Evolutionary conservation across 2,329 filamentous ascomycete genomes (phyloP).

Genomic region (Arthrobotrys megalospora): DNA sequence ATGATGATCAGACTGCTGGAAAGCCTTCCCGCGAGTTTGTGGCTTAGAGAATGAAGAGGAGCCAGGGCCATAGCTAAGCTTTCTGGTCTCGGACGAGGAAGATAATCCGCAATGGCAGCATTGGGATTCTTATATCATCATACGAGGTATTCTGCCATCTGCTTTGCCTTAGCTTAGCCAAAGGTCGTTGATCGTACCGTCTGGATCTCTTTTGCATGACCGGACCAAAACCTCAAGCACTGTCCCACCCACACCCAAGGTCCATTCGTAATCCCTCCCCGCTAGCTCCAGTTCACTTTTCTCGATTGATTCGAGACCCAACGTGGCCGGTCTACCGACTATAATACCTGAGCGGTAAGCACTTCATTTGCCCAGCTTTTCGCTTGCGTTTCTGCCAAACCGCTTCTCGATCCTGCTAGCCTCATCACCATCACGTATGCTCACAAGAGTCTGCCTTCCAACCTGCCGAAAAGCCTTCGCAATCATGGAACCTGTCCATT

Average conservation of each 20-base stretch:
- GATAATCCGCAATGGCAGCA: constrained; percentile 17
- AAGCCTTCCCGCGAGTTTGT: constrained; percentile 37
- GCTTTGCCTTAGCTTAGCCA: constrained; percentile 46
- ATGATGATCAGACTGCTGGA: constrained; percentile 35
- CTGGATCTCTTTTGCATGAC: constrained; percentile 8
- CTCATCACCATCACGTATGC: constrained; percentile 21
- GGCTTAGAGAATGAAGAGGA: constrained; percentile 33
- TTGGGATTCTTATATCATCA: constrained; percentile 25
- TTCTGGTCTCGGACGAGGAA: constrained; percentile 25
- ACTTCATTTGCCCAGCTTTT: constrained; percentile 43
- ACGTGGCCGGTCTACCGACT: constrained; percentile 36
- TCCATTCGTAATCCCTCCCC: constrained; percentile 19
- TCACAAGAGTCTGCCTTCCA: constrained; percentile 56
- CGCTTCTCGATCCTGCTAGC: constrained; percentile 45
- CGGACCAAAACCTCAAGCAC: constrained; percentile 2
- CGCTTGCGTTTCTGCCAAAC: constrained; percentile 51
- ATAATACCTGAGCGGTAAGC: constrained; percentile 40
- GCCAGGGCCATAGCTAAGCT: constrained; percentile 38
- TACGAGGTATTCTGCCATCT: constrained; percentile 37
- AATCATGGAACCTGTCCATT: constrained; percentile 38
- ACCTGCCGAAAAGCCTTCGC: constrained; percentile 55
- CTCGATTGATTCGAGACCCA: constrained; percentile 25
- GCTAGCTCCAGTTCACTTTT: constrained; percentile 22
- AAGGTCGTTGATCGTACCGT: constrained; percentile 16
- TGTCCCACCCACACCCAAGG: constrained; percentile 8